Percentiles rank a stretch among this genome's conserved stretches.
These are phyloP conservation scores for Rosa hybrid DNA, from an alignment of 331 rosid species.

Conservation along the genomic window DNA sequence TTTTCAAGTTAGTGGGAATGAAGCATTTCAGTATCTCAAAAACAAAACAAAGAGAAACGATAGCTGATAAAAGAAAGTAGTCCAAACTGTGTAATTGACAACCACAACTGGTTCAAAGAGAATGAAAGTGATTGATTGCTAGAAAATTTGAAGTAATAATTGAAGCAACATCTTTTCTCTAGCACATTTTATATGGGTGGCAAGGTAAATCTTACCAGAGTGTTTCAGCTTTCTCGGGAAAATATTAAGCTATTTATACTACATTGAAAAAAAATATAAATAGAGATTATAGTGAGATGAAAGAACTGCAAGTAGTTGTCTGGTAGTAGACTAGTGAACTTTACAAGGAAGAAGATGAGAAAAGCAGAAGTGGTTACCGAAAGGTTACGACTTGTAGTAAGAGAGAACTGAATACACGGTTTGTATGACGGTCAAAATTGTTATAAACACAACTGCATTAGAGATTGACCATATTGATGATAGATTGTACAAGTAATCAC, in stretches of 20 bases:
- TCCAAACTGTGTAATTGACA: conserved; percentile 5
- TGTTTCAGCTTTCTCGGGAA: too few relatives aligned
- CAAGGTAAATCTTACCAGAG: too few relatives aligned
- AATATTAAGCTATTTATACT: too few relatives aligned
- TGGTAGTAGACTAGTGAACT: too few relatives aligned
- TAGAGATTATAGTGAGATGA: too few relatives aligned
- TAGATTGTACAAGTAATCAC: background rate
- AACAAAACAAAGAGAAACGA: background rate
- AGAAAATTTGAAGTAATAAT: too few relatives aligned
- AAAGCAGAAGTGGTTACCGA: background rate
- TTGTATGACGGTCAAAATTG: background rate
- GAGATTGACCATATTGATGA: background rate
- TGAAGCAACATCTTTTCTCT: background rate
- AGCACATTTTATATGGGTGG: too few relatives aligned
- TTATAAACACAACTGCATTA: background rate
- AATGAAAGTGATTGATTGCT: conserved; percentile 10
- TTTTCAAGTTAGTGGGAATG: background rate
- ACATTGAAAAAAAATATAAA: too few relatives aligned
- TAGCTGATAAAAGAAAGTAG: background rate
- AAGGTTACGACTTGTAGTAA: background rate
- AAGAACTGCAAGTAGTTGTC: too few relatives aligned
- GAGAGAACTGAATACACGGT: background rate
- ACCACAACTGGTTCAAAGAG: background rate
- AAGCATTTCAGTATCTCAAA: background rate
- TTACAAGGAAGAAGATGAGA: background rate